These are phyloP conservation scores for Amniculicola lignicola DNA, from an alignment of 495 filamentous ascomycete species.

Conservation along the genomic window DNA sequence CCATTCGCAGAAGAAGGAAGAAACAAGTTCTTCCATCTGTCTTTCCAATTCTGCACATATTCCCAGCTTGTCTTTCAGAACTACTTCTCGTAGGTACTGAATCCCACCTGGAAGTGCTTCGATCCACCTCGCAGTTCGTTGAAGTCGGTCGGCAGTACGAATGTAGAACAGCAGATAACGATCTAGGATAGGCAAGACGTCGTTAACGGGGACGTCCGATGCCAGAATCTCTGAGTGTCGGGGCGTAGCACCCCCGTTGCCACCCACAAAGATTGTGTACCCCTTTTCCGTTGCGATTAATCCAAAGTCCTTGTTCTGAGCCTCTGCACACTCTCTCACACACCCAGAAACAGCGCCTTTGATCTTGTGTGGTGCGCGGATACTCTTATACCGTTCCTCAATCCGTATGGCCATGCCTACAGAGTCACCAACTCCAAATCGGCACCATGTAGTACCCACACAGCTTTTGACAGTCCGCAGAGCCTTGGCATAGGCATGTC, in stretches of 20 bases:
- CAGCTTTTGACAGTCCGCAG: conserved; percentile 90
- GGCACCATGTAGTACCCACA: conserved; percentile 90
- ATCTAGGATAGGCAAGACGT: conserved; percentile 81
- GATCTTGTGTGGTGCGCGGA: conserved; percentile 88
- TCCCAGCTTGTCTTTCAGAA: conserved; percentile 86
- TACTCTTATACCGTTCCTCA: conserved; percentile 91
- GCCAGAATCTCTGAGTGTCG: conserved; percentile 80
- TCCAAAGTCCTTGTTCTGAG: conserved; percentile 93
- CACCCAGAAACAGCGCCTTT: conserved; percentile 91
- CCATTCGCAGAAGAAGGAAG: conserved; percentile 93
- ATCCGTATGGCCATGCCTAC: conserved; percentile 90
- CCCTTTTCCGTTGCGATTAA: conserved; percentile 92
- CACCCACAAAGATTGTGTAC: conserved; percentile 89
- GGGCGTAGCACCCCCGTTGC: conserved; percentile 87
- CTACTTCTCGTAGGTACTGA: conserved; percentile 73
- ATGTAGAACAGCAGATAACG: conserved; percentile 95
- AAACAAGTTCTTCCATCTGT: conserved; percentile 85
- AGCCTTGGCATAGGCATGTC: conserved; percentile 90
- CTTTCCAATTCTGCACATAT: conserved; percentile 80
- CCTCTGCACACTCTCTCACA: conserved; percentile 89
- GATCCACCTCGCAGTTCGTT: conserved; percentile 89
- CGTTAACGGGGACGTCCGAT: conserved; percentile 80
- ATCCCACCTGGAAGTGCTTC: conserved; percentile 84
- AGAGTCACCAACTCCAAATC: conserved; percentile 87
- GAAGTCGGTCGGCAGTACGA: conserved; percentile 88